Evolutionary conservation across 805 yeast species (phyloP).

Genomic region (Candida nanaspora): DNA sequence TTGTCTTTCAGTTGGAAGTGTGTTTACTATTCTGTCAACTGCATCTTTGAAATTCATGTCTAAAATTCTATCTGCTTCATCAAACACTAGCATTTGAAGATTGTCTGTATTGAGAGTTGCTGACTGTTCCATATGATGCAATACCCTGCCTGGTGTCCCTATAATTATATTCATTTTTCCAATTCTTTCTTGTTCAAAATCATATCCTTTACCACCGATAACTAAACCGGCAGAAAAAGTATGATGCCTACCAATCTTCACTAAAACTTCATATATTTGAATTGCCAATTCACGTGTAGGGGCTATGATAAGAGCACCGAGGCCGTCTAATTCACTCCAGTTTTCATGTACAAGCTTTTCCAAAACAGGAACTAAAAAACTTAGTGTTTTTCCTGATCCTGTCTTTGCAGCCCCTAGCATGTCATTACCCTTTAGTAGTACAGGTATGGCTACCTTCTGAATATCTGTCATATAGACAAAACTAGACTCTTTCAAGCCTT

Average conservation of each 20-base stretch:
- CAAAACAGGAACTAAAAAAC: conserved; percentile 75
- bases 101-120: conserved; percentile 70
- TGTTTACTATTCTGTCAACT: conserved; percentile 70
- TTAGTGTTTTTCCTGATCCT: conserved; percentile 86
- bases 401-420: conserved; percentile 85
- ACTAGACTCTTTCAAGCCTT: conserved; percentile 73
- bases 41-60: conserved; percentile 91
- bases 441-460: conserved; percentile 72
- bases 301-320: conserved; percentile 83
- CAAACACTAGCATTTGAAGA: conserved; percentile 72
- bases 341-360: conserved; percentile 60
- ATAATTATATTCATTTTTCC: conserved; percentile 73
- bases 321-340: conserved; percentile 80
- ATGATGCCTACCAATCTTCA: conserved; percentile 71
- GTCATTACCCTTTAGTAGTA: conserved; percentile 71
- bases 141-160: conserved; percentile 86
- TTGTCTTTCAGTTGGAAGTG: conserved; percentile 75
- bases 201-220: conserved; percentile 88
- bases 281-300: conserved; percentile 91
- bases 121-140: conserved; percentile 89
- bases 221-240: conserved; percentile 83
- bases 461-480: conserved; percentile 79
- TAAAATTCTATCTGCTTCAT: conserved; percentile 87
- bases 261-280: conserved; percentile 81
- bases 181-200: conserved; percentile 74